A percentile compares a stretch with the other conserved stretches of the same genome.
Conservation (phyloP, 2,329 filamentous ascomycete genomes). For the Aschersonia sp. region DNA sequence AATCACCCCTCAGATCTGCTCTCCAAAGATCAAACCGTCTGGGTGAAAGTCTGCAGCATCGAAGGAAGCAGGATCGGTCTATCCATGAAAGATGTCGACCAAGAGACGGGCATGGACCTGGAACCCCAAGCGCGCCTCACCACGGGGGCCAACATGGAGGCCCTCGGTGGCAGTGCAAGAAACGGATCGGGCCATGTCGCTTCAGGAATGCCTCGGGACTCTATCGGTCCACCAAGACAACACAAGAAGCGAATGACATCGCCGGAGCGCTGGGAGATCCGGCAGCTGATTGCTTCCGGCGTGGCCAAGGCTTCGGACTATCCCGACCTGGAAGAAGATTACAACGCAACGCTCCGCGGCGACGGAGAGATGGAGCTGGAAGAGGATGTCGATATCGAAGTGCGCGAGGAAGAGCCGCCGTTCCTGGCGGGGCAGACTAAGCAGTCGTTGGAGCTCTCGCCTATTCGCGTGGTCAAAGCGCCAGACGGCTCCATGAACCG, state of each 20-base stretch:
- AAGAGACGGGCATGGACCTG: slow-evolving; percentile 71
- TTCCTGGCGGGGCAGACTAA: slow-evolving; percentile 95
- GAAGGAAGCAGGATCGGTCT: slow-evolving; percentile 71
- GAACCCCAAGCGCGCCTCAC: slow-evolving; percentile 64
- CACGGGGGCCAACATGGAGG: slow-evolving; percentile 82
- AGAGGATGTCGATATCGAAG: slow-evolving; percentile 93
- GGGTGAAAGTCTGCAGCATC: slow-evolving; percentile 83
- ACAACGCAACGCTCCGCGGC: slow-evolving; percentile 72
- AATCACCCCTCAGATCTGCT: slow-evolving; percentile 87
- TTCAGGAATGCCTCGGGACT: slow-evolving; percentile 21
- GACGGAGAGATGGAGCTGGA: slow-evolving; percentile 84
- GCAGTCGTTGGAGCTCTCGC: slow-evolving; percentile 84
- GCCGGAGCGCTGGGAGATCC: slow-evolving; percentile 93
- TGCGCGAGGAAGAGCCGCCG: slow-evolving; percentile 88
- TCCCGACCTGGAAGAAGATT: slow-evolving; percentile 87
- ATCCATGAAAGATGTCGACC: slow-evolving; percentile 96
- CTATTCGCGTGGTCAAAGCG: slow-evolving; percentile 91
- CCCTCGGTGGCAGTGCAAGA: slow-evolving; percentile 50
- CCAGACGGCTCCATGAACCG: slow-evolving; percentile 97
- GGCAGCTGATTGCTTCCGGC: slow-evolving; percentile 89
- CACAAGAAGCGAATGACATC: slow-evolving; percentile 91
- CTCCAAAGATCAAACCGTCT: slow-evolving; percentile 65
- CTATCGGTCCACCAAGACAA: slow-evolving; percentile 28
- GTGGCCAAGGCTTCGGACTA: slow-evolving; percentile 88
- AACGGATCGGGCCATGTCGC: slow-evolving; percentile 39